Base-by-base conservation (phyloP, 371 early-diverging fungal species). In the Nematocida sp. region DNA sequence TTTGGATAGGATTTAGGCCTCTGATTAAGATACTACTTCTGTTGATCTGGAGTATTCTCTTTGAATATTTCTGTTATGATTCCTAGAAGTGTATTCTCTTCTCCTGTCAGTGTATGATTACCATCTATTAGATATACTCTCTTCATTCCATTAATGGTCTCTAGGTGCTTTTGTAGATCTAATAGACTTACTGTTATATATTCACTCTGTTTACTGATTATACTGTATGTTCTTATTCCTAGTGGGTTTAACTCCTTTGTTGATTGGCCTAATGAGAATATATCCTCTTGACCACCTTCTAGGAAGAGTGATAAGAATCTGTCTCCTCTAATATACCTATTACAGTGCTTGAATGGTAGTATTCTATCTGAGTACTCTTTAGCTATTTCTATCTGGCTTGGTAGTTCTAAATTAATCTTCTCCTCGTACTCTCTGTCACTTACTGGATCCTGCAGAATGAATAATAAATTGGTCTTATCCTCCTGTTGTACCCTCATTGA, bases 361-460 rank as follows among this genome's bases (percentile, higher is more conserved):
- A 78, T 61, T 48, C 64, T 63, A 13, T 52, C 23, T 37, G 32
- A 25, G 13, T 60, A 47, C 38, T 60, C 48, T 29, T 51, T 43
- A 45, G 77, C 75, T 35, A 54, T 38, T 43, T 57, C 41, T 23
- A 81, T 23, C 2, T 53, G 23, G 7, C 32, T 15, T 3, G 2
- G 17, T 35, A 81, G 63, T 9, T 74, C 43, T 15, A 23, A 15
- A 41, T 77, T 81, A 29, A 21, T 34, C 41, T 27, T 21, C 51
- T 75, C 76, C 41, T 75, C 78, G 45, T 67, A 75, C 62, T 82
- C 82, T 53, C 70, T 60, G 67, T 82, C 82, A 60, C 81, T 80
- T n/a, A 82, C 82, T n/a, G 82, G 67, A 35, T 64, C 82, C 45
- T 79, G 81, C 43, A 82, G 62, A 7, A 82, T 64, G 49, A 63